Conservation (phyloP, 1,284 basidiomycete species). For the Trametes polyzona region DNA sequence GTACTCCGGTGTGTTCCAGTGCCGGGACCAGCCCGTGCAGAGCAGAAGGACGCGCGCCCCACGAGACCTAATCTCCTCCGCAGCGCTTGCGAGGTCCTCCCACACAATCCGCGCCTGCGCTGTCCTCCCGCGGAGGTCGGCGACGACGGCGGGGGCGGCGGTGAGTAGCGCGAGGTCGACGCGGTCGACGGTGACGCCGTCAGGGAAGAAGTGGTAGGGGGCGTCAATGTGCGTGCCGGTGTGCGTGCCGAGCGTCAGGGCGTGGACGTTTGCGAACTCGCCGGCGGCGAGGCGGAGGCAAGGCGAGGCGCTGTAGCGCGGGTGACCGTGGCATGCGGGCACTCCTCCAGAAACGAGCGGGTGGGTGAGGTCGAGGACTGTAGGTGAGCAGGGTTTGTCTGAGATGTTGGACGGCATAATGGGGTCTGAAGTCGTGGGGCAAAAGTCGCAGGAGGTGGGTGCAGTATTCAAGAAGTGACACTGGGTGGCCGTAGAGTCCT, state of each 20-base stretch:
- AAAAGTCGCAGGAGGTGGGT: too few relatives aligned
- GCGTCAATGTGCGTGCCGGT: conserved; percentile 74
- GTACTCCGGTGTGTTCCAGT: conserved; percentile 56
- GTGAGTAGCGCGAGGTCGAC: conserved; percentile 56
- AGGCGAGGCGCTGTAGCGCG: conserved; percentile 42
- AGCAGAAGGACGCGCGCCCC: conserved; percentile 48
- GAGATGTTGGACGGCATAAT: neutral
- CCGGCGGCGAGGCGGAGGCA: conserved; percentile 24
- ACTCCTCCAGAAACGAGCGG: conserved; percentile 43
- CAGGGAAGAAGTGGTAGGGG: conserved; percentile 65
- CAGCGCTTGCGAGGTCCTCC: conserved; percentile 25
- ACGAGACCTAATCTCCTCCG: conserved; percentile 35
- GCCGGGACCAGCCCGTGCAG: conserved; percentile 62
- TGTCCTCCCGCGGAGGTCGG: conserved; percentile 32
- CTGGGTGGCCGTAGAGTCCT: neutral
- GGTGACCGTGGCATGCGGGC: conserved; percentile 61
- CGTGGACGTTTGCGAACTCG: conserved; percentile 54
- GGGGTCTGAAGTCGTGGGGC: too few relatives aligned
- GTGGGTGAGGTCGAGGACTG: conserved; percentile 58
- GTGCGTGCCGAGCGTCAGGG: conserved; percentile 57
- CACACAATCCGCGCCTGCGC: conserved; percentile 26
- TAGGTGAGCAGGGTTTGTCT: neutral
- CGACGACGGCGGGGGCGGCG: conserved; percentile 51
- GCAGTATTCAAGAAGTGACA: too few relatives aligned
- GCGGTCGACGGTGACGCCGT: conserved; percentile 56